Percentiles rank a stretch among this genome's conserved stretches.
phyloP scores from a whole-genome alignment of 257 asterid species.

The Nicotiana otophora region DNA sequence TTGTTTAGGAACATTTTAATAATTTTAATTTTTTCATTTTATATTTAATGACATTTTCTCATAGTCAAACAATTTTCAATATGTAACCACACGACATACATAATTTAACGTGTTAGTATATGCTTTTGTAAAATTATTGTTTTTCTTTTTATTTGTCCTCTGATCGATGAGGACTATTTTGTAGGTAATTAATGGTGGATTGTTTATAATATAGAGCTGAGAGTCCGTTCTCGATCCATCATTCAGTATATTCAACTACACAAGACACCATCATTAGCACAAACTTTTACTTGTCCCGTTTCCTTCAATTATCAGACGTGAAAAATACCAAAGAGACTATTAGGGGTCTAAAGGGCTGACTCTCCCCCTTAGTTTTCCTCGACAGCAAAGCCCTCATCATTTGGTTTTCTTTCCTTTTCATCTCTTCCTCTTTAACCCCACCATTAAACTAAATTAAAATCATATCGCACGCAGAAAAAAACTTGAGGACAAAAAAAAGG shows the following conservation, averaged over 20 bases:
- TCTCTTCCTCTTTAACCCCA: not conserved
- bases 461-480: not conserved
- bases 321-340: not conserved
- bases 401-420: constrained; percentile 1
- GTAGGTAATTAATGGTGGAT: not conserved
- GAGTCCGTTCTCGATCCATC: constrained; percentile 22
- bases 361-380: not conserved
- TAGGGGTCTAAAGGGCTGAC: not conserved
- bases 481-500: not conserved
- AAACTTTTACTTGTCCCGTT: constrained; percentile 39
- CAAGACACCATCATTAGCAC: constrained; percentile 54
- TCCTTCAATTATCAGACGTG: constrained; percentile 8
- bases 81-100: not conserved
- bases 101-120: not conserved
- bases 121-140: not conserved
- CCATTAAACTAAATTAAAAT: not conserved
- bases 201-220: not conserved
- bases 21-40: too few relatives aligned
- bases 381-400: constrained; percentile 30
- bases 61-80: not conserved
- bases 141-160: not conserved
- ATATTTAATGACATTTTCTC: not conserved
- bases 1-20: too few relatives aligned
- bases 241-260: constrained; percentile 31
- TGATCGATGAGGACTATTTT: constrained; percentile 1